Conservation (phyloP, 1,284 basidiomycete species). For the Earliella scabrosa region DNA sequence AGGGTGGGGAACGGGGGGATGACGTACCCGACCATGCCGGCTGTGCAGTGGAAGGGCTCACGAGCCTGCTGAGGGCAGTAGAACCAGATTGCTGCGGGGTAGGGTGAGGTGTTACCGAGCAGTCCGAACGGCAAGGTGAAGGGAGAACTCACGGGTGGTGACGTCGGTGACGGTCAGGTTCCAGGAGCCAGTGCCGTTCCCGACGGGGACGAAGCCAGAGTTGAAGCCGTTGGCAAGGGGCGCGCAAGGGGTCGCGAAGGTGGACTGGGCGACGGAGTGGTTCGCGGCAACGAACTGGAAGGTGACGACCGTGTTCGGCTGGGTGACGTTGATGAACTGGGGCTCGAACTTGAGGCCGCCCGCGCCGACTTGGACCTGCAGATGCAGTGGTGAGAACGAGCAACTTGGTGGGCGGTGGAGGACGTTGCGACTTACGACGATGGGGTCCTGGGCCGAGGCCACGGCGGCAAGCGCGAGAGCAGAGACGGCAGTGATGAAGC, state of each 20-base stretch:
- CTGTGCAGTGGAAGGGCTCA: slow-evolving; percentile 43
- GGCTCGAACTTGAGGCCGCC: slow-evolving; percentile 50
- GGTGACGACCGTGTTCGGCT: slow-evolving; percentile 48
- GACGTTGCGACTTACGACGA: slow-evolving; percentile 6
- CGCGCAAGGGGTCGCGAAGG: slow-evolving; percentile 49
- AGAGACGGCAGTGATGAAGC: slow-evolving; percentile 15
- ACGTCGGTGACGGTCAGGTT: slow-evolving; percentile 35
- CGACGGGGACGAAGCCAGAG: slow-evolving; percentile 46
- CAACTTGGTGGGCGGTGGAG: not conserved
- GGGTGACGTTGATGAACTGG: slow-evolving; percentile 41
- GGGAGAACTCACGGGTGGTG: too few species aligned
- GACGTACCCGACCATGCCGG: slow-evolving; percentile 45
- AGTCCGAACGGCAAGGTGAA: too few species aligned
- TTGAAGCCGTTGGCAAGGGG: slow-evolving; percentile 49
- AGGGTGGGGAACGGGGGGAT: not conserved
- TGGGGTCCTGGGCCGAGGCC: slow-evolving; percentile 25
- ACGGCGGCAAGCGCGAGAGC: slow-evolving; percentile 25
- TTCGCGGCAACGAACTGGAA: slow-evolving; percentile 56
- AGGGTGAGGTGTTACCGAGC: not conserved
- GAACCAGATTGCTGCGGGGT: slow-evolving; percentile 59
- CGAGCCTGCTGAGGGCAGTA: slow-evolving; percentile 55
- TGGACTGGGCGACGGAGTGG: slow-evolving; percentile 59
- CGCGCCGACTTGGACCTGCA: slow-evolving; percentile 38
- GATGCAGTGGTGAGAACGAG: not conserved
- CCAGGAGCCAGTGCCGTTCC: slow-evolving; percentile 34